Evolutionary conservation across 345 rosid genomes (phyloP), one percentile per base, ranked within the genome.

Genomic region (Euphorbia peplus): DNA sequence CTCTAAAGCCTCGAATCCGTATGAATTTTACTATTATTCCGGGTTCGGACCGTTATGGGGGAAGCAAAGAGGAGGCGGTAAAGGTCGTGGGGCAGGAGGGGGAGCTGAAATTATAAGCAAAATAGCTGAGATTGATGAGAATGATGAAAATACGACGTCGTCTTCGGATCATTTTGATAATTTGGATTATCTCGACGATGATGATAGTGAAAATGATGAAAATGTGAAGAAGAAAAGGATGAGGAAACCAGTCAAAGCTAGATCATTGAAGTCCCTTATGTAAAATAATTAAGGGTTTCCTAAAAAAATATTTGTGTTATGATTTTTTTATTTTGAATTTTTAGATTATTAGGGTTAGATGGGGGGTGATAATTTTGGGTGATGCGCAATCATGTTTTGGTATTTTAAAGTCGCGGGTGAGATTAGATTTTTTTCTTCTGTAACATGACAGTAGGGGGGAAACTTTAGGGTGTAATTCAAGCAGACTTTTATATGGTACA

Each of bases 1-100:
- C 4, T 16, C 82, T 4, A 58, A 84, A 10, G 35, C 74, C 7
- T 25, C 84, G 60, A 87, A 84, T 73, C 95, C 92, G 9, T 76
- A 82, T 56, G 90, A 87, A 83, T 93, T 86, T 71, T 93, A 93
- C 70, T 93, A 93, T 71, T 93, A 93, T 82, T 84, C 97, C n/a
- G 98, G 97, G 73, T 93, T 90, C 66, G 97, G 98, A 22, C 98
- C 97, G 41, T 52, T 71, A 56, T 87, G 98, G 97, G 87, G 93
- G n/a, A 90, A 82, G 56, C 76, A 83, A 54, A 77, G 92, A 75
- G 81, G 92, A 73, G 81, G 76, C n/a, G n/a, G n/a, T n/a, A n/a
- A n/a, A n/a, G n/a, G 41, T 52, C 70, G 59, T 87, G 98, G 97
- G 87, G 93, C 16, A 90, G 81, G 56, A 54, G 76, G 92, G 73